Evolutionary conservation across 2,329 filamentous ascomycete species (phyloP).

Genomic region (Clarireedia monteithiana): DNA sequence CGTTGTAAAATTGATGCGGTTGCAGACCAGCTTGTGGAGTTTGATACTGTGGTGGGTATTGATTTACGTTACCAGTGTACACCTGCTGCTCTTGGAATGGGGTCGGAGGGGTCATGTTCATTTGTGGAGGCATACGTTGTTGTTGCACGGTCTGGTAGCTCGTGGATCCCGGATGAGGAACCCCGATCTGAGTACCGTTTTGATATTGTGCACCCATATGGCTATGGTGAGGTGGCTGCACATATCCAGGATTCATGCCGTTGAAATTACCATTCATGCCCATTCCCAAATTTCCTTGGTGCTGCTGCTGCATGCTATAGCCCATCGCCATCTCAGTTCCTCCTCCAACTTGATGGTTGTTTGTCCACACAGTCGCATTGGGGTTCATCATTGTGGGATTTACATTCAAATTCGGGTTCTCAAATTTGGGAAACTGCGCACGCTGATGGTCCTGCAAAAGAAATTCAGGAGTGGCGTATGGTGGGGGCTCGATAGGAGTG

Average conservation of each 20-base stretch:
- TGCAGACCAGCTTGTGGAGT: not conserved
- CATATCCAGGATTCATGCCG: not conserved
- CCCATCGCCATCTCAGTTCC: too few species aligned
- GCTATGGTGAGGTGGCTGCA: not conserved
- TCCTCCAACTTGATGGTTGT: not conserved
- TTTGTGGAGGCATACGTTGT: not conserved
- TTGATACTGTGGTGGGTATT: not conserved
- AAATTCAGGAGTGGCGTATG: conserved; percentile 9
- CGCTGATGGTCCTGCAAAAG: not conserved
- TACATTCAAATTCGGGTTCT: not conserved
- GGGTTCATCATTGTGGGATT: not conserved
- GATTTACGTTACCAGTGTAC: not conserved
- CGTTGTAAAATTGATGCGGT: not conserved
- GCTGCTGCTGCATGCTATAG: not conserved
- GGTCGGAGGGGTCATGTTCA: not conserved
- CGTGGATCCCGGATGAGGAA: not conserved
- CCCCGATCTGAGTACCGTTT: not conserved
- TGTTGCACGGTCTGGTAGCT: not conserved
- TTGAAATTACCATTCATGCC: not conserved
- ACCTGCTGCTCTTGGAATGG: not conserved
- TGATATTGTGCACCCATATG: not conserved
- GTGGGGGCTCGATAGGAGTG: not conserved
- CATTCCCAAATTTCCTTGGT: not conserved
- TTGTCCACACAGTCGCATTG: not conserved
- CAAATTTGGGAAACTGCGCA: not conserved